phyloP scores from a whole-genome alignment of 179 eudicot genomes.

The Spinacia oleracea region DNA sequence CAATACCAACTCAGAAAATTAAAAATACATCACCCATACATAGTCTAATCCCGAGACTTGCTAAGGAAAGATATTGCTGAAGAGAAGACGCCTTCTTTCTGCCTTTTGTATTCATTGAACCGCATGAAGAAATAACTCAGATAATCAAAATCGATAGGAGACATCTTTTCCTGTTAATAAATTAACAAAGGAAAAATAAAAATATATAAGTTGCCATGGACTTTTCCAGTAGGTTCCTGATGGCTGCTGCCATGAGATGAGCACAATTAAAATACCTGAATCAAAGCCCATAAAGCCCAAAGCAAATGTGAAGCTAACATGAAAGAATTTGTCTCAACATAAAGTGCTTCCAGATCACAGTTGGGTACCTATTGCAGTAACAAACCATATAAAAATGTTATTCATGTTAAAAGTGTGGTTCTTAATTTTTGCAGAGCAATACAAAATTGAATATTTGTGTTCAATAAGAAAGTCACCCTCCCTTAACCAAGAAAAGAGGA shows the following conservation, averaged over 20 bases:
- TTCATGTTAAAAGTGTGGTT: not conserved
- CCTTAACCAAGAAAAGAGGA: not conserved
- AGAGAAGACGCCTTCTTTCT: constrained; percentile 55
- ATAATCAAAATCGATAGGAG: constrained; percentile 87
- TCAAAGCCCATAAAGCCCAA: constrained; percentile 97
- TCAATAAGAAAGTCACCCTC: not conserved
- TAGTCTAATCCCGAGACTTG: constrained; percentile 8
- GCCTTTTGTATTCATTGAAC: constrained; percentile 74
- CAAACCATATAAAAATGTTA: not conserved
- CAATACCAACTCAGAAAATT: constrained; percentile 5
- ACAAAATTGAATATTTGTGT: not conserved
- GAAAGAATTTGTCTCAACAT: constrained; percentile 70
- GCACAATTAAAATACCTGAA: constrained; percentile 56
- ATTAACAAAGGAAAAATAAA: constrained; percentile 9
- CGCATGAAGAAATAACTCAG: constrained; percentile 78
- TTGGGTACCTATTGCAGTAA: constrained; percentile 51
- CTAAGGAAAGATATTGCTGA: constrained; percentile 54
- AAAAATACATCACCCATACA: not conserved
- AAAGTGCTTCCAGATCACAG: constrained; percentile 65
- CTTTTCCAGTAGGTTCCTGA: not conserved
- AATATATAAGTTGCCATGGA: not conserved
- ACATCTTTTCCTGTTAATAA: constrained; percentile 76
- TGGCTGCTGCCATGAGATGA: not conserved
- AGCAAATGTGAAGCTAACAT: constrained; percentile 88
- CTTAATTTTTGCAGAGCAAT: not conserved